Percentiles rank a stretch among this genome's conserved stretches.
Evolutionary conservation across 495 filamentous ascomycete species (phyloP).

Genomic region (Penicillium tannophilum): DNA sequence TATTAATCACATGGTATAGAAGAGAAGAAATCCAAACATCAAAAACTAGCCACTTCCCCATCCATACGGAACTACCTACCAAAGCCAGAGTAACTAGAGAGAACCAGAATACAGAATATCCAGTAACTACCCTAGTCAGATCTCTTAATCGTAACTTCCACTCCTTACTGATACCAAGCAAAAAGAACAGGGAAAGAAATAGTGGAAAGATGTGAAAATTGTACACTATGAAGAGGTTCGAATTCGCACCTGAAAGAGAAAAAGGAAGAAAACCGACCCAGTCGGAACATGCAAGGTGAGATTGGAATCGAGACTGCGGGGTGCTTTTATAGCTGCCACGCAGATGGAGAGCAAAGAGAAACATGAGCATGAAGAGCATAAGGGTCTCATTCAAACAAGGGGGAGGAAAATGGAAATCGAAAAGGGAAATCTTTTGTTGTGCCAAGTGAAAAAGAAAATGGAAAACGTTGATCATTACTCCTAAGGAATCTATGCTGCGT

Average conservation of each 20-base stretch:
- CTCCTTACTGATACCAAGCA: not conserved
- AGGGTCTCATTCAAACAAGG: conserved; percentile 1
- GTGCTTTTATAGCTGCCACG: not conserved
- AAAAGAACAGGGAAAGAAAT: conserved; percentile 7
- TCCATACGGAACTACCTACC: not conserved
- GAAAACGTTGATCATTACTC: conserved; percentile 51
- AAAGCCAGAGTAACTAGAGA: not conserved
- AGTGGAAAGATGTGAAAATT: conserved; percentile 31
- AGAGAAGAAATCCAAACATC: not conserved
- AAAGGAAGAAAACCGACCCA: conserved; percentile 29
- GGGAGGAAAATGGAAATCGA: conserved; percentile 26
- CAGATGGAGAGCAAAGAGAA: conserved; percentile 20
- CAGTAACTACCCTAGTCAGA: too few species aligned
- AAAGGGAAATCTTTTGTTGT: conserved; percentile 39
- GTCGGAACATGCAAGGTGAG: conserved; percentile 37
- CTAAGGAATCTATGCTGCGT: conserved; percentile 49
- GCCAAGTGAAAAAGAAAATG: conserved; percentile 32
- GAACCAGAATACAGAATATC: not conserved
- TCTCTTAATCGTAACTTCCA: not conserved
- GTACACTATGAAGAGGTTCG: conserved; percentile 34
- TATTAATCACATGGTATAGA: conserved; percentile 1
- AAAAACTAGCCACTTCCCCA: not conserved
- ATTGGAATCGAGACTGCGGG: not conserved
- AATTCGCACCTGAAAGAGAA: conserved; percentile 13
- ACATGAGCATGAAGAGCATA: conserved; percentile 19